phyloP scores from a whole-genome alignment of 257 asterid genomes.

The Nicotiana sylvestris region DNA sequence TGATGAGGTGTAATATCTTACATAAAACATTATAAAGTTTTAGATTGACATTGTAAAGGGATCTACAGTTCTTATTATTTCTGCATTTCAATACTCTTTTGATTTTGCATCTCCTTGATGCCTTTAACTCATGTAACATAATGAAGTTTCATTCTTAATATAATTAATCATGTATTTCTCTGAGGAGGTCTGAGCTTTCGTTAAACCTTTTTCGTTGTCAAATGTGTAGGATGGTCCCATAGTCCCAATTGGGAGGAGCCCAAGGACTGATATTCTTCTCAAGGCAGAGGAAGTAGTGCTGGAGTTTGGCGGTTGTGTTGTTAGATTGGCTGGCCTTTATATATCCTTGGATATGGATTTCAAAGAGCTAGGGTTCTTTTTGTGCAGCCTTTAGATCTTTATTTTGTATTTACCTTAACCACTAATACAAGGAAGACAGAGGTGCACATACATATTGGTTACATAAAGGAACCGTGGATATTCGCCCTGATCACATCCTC shows the following conservation, averaged over 20 bases:
- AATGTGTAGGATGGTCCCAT: conserved; percentile 63
- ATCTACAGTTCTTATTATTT: no score
- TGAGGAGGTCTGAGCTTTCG: conserved; percentile 9
- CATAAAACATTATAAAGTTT: conserved; percentile 12
- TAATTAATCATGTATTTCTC: background rate
- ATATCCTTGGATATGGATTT: conserved; percentile 62
- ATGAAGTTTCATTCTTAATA: background rate
- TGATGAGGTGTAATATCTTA: conserved; percentile 71
- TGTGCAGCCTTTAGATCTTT: background rate
- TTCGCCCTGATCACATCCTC: conserved; percentile 91
- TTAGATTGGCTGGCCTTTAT: conserved; percentile 96
- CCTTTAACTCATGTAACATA: background rate
- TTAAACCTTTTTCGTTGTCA: conserved; percentile 11
- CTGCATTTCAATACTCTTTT: no score
- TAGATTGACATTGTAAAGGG: no score
- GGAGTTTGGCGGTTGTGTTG: conserved; percentile 82
- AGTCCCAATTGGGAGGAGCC: conserved; percentile 85
- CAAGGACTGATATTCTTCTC: conserved; percentile 81
- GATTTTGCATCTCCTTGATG: no score
- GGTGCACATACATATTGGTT: conserved; percentile 89
- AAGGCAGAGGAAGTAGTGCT: conserved; percentile 72
- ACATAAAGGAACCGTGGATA: conserved; percentile 63
- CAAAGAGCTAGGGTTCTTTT: conserved; percentile 9
- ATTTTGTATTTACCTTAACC: conserved; percentile 46
- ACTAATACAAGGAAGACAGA: conserved; percentile 67